phyloP scores from a whole-genome alignment of 208 protist genomes.

The Leishmania braziliensis region DNA sequence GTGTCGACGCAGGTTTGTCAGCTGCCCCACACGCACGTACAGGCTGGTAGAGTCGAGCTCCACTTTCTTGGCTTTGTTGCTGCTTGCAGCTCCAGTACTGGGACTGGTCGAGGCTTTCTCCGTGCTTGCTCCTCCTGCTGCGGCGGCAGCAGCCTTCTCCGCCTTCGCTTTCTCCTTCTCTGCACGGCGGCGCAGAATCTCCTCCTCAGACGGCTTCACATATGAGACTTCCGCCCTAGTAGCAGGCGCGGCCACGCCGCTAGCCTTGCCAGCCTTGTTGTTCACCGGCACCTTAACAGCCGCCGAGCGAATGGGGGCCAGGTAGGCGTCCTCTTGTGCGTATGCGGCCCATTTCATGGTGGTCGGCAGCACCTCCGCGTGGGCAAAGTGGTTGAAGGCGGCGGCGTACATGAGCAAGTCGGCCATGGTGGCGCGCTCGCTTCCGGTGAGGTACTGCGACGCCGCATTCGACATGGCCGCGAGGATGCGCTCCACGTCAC shows the following conservation, averaged over 20 bases:
- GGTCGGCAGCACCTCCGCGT: conserved; percentile 33
- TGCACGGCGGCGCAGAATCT: conserved; percentile 70
- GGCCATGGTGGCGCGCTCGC: conserved; percentile 57
- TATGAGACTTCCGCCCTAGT: conserved; percentile 35
- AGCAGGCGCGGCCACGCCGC: background rate
- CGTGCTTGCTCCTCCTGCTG: background rate
- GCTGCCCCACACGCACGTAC: conserved; percentile 82
- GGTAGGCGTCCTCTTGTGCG: conserved; percentile 44
- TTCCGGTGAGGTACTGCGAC: conserved; percentile 49
- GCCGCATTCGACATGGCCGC: conserved; percentile 16
- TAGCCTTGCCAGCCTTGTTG: conserved; percentile 4
- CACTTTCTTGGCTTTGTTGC: conserved; percentile 12
- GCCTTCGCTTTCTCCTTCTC: conserved; percentile 80
- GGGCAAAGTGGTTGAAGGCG: conserved; percentile 42
- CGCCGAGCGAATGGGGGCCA: conserved; percentile 38
- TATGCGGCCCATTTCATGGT: conserved; percentile 46
- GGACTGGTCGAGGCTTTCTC: background rate
- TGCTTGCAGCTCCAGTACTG: background rate
- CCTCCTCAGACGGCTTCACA: conserved; percentile 81
- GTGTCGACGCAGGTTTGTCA: conserved; percentile 81
- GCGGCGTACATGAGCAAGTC: conserved; percentile 78
- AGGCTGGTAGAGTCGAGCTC: conserved; percentile 44
- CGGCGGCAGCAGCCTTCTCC: conserved; percentile 56
- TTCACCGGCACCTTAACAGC: conserved; percentile 8
- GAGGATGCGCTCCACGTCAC: conserved; percentile 54